A percentile compares a stretch with the other conserved stretches of the same genome.
These are phyloP conservation scores for Brettanomyces anomalus DNA, from an alignment of 805 yeast species.

Conservation along the genomic window DNA sequence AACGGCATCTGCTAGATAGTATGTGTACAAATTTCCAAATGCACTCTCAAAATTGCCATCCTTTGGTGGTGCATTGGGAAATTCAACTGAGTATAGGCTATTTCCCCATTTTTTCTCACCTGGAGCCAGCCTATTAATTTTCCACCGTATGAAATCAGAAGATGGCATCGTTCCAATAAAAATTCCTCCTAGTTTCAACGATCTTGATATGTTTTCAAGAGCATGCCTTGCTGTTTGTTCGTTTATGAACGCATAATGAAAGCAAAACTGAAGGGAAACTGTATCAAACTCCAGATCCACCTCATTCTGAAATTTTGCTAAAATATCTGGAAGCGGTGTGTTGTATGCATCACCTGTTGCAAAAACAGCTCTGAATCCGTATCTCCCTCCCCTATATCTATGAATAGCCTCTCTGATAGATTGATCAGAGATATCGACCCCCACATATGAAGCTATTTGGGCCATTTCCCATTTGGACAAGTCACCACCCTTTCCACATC, in stretches of 20 bases:
- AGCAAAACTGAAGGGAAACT: constrained; percentile 84
- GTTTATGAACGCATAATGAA: constrained; percentile 90
- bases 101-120: constrained; percentile 76
- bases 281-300: constrained; percentile 69
- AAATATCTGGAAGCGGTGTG: constrained; percentile 54
- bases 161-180: constrained; percentile 95
- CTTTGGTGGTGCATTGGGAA: constrained; percentile 69
- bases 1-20: constrained; percentile 83
- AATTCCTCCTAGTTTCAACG: constrained; percentile 72
- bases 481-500: constrained; percentile 99
- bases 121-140: constrained; percentile 41
- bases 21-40: constrained; percentile 77
- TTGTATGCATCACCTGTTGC: constrained; percentile 92
- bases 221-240: constrained; percentile 71
- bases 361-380: constrained; percentile 49
- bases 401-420: constrained; percentile 78
- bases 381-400: constrained; percentile 49
- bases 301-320: constrained; percentile 53
- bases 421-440: constrained; percentile 86
- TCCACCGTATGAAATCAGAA: constrained; percentile 69
- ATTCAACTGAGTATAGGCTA: constrained; percentile 69
- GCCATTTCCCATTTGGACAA: constrained; percentile 80
- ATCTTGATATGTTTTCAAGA: constrained; percentile 64
- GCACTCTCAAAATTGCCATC: constrained; percentile 68
- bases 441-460: constrained; percentile 67